Conservation (phyloP, 177 flowering plant genomes). For the Telopea speciosissima region DNA sequence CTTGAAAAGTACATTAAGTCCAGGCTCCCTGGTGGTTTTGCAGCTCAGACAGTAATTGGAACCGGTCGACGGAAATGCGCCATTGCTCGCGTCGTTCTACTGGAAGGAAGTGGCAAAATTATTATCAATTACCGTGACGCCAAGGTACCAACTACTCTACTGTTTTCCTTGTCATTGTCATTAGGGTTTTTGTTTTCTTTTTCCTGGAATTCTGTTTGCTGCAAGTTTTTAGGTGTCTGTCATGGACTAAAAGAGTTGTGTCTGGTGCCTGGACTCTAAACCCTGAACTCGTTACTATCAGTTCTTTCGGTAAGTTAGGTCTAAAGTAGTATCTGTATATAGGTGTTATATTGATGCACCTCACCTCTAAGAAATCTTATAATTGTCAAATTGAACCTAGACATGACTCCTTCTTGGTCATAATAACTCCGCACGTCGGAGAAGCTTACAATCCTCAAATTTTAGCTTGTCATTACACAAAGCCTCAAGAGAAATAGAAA, state of each 20-base stretch:
- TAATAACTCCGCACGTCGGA: too few relatives aligned
- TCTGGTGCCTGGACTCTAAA: too few relatives aligned
- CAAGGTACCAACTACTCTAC: conserved; percentile 35
- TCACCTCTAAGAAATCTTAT: too few relatives aligned
- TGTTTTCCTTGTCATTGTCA: background rate
- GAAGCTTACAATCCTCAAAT: too few relatives aligned
- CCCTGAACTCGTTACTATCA: too few relatives aligned
- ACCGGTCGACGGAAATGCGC: conserved; percentile 89
- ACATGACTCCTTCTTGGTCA: too few relatives aligned
- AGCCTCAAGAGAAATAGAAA: too few relatives aligned
- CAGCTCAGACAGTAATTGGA: conserved; percentile 73
- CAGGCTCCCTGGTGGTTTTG: conserved; percentile 88
- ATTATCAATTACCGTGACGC: conserved; percentile 90
- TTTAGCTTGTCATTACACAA: too few relatives aligned
- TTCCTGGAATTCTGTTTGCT: background rate
- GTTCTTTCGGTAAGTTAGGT: background rate
- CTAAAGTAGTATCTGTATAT: background rate
- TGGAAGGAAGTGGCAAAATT: conserved; percentile 82
- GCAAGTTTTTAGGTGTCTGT: background rate
- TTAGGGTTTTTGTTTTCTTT: background rate
- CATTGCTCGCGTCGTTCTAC: conserved; percentile 87
- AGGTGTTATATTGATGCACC: too few relatives aligned
- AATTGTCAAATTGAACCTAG: too few relatives aligned
- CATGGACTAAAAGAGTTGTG: too few relatives aligned
- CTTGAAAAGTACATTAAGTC: conserved; percentile 57